Evolutionary conservation across 2,329 filamentous ascomycete genomes (phyloP), one percentile per base, ranked within the genome.

Genomic region (Fusarium sp.): DNA sequence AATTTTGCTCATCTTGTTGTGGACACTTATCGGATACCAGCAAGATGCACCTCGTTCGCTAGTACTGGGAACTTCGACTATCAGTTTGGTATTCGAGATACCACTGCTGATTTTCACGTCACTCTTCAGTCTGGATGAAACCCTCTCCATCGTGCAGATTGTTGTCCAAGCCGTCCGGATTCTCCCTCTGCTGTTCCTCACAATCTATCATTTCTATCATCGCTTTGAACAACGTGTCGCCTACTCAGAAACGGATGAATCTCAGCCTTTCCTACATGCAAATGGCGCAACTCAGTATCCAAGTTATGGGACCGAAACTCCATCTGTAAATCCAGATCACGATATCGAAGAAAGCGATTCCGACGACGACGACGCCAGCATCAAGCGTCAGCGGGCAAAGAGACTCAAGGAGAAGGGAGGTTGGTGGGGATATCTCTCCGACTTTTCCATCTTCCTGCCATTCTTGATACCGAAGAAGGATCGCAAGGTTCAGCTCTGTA

Each of bases 391-490:
- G 4, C 69, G 71, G 2, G 67, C 65, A 19, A 65, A 72, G 47
- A 62, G 63, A 3, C 64, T 76, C 32, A 53, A 70, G 11, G 61
- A 74, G 6, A 64, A 64, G 1, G 74, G 74, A 1, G 72, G 74
- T 8, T 76, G 74, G 74, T 50, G 60, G 43, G 72, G 64, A 8
- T 76, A 76, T 22, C 53, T 76, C 26, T 58, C 67, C 9, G 72
- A 73, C 19, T 75, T 75, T 22, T 58, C 62, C 13, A 65, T 75
- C 19, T 75, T 76, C 10, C 13, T 73, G 0, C 75, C 75, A 0
- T 71, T 70, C 39, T 45, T 77, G 29, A 61, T 75, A 4, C 74
- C 75, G 0, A 65, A 61, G 7, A 70, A 70, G 6, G 69, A 77
- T 9, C 61, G 59, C 7, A 72, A 72, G 52, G 70, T 77, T 1